These are phyloP conservation scores for Eutypa lata DNA, from an alignment of 2,329 filamentous ascomycete species.

Conservation along the genomic window DNA sequence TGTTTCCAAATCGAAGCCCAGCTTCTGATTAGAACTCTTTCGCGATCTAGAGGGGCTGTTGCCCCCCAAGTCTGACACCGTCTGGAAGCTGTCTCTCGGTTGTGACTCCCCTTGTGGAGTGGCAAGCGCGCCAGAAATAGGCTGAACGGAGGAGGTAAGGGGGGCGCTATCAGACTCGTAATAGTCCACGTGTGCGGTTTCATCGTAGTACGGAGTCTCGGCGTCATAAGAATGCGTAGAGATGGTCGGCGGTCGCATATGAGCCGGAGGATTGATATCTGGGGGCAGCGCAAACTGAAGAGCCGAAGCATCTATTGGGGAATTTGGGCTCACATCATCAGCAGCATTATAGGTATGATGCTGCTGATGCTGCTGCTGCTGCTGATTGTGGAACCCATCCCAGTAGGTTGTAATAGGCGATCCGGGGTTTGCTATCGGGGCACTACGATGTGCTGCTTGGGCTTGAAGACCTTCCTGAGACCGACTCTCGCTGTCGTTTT, in stretches of 20 bases:
- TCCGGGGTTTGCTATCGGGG: constrained; percentile 27
- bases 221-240: constrained; percentile 28
- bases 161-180: constrained; percentile 58
- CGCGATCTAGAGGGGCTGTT: constrained; percentile 50
- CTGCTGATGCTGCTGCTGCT: constrained; percentile 37
- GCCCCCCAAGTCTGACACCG: constrained; percentile 44
- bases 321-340: constrained; percentile 34
- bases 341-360: constrained; percentile 30
- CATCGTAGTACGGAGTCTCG: constrained; percentile 40
- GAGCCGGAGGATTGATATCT: constrained; percentile 38
- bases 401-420: constrained; percentile 51
- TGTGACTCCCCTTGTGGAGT: constrained; percentile 38
- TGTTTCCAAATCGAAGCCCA: constrained; percentile 55
- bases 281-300: constrained; percentile 55
- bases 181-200: constrained; percentile 36
- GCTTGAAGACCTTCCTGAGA: constrained; percentile 11
- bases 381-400: constrained; percentile 34
- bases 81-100: constrained; percentile 55
- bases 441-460: constrained; percentile 20
- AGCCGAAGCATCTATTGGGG: constrained; percentile 51
- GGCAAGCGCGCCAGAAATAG: constrained; percentile 49
- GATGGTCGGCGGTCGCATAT: constrained; percentile 18
- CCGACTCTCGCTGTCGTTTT: constrained; percentile 3
- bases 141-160: constrained; percentile 52
- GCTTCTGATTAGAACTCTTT: constrained; percentile 48